Evolutionary conservation across 1,284 basidiomycete genomes (phyloP).

Genomic region (Rhodotorula sp.): DNA sequence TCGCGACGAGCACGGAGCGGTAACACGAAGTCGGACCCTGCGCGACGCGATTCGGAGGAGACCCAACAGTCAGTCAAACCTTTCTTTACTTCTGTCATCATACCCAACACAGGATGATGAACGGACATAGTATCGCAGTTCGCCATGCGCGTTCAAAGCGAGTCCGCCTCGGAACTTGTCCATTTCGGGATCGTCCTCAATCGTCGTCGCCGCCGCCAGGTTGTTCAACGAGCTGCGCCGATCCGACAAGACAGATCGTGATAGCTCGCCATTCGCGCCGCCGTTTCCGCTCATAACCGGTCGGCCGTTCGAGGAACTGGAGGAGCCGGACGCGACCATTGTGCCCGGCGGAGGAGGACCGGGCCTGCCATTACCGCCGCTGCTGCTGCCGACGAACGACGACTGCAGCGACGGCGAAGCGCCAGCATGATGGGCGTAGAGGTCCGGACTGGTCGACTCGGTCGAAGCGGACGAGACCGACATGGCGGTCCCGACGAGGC

Average conservation of each 20-base stretch:
- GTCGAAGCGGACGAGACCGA: neutral
- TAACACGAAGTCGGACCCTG: slow-evolving; percentile 31
- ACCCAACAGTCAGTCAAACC: neutral
- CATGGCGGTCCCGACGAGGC: neutral
- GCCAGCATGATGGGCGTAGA: neutral
- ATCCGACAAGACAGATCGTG: no score
- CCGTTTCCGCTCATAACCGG: no score
- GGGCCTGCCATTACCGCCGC: no score
- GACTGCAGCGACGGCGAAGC: neutral
- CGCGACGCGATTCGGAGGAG: neutral
- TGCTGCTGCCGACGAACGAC: neutral
- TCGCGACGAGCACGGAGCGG: slow-evolving; percentile 24
- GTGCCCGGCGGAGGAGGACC: no score
- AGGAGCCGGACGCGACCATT: no score
- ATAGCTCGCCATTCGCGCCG: no score
- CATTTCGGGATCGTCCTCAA: slow-evolving; percentile 19
- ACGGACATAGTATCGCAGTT: slow-evolving; percentile 37
- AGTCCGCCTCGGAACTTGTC: slow-evolving; percentile 32
- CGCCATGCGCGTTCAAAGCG: slow-evolving; percentile 37
- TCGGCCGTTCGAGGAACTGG: no score
- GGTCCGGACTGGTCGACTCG: slow-evolving; percentile 1
- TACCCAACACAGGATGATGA: neutral
- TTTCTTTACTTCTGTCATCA: neutral
- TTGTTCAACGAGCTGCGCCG: no score
- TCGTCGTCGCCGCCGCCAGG: neutral